phyloP scores from a whole-genome alignment of 2,329 filamentous ascomycete genomes.

The Cladophialophora yegresii region DNA sequence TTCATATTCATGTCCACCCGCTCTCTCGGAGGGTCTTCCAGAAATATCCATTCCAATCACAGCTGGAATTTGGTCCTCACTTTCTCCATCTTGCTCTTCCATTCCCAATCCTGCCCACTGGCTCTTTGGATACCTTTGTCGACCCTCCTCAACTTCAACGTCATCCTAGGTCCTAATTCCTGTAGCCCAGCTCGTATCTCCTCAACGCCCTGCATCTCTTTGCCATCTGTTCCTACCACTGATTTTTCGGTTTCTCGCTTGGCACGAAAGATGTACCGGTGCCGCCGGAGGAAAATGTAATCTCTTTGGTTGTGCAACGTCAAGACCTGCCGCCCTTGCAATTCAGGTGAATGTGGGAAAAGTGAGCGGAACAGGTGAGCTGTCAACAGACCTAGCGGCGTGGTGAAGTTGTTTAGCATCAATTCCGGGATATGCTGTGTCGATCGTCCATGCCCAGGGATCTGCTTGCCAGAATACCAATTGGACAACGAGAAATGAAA shows the following conservation, averaged over 20 bases:
- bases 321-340: slow-evolving; percentile 83
- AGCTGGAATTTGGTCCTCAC: slow-evolving; percentile 89
- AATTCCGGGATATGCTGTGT: slow-evolving; percentile 90
- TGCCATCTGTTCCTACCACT: slow-evolving; percentile 77
- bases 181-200: slow-evolving; percentile 83
- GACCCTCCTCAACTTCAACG: slow-evolving; percentile 83
- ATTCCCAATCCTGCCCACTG: slow-evolving; percentile 87
- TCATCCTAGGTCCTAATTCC: slow-evolving; percentile 81
- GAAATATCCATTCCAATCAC: slow-evolving; percentile 48
- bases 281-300: slow-evolving; percentile 88
- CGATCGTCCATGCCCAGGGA: slow-evolving; percentile 86
- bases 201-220: slow-evolving; percentile 80
- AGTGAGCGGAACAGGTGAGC: slow-evolving; percentile 79
- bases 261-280: slow-evolving; percentile 90
- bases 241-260: slow-evolving; percentile 84
- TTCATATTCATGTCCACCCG: background rate
- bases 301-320: slow-evolving; percentile 94
- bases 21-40: background rate
- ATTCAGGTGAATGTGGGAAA: slow-evolving; percentile 78
- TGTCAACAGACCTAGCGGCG: slow-evolving; percentile 82
- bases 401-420: slow-evolving; percentile 91
- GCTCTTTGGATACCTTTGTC: slow-evolving; percentile 82
- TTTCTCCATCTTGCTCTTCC: slow-evolving; percentile 96
- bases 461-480: slow-evolving; percentile 82
- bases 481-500: slow-evolving; percentile 91